Evolutionary conservation across 441 rosid species (phyloP).

Genomic region (Adansonia gregorii): DNA sequence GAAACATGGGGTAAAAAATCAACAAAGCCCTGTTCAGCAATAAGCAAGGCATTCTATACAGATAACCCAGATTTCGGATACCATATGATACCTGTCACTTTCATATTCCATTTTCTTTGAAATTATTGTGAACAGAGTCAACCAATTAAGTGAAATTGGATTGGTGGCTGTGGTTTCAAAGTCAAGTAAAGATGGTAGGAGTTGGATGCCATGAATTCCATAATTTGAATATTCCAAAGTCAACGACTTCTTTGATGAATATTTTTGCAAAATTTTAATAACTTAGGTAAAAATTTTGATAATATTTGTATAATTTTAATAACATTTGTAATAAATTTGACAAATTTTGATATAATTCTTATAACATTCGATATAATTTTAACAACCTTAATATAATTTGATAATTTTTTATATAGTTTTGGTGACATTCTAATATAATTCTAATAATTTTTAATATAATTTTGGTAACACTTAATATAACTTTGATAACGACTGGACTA

Average conservation of each 20-base stretch:
- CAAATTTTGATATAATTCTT: too few relatives aligned
- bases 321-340: too few relatives aligned
- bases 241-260: neutral
- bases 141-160: neutral
- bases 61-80: neutral
- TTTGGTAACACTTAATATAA: too few relatives aligned
- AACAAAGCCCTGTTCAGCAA: neutral
- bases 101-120: neutral
- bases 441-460: too few relatives aligned
- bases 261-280: too few relatives aligned
- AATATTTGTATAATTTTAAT: too few relatives aligned
- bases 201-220: neutral
- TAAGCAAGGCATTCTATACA: neutral
- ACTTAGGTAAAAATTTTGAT: too few relatives aligned
- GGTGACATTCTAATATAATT: too few relatives aligned
- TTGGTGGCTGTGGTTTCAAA: neutral
- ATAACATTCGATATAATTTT: too few relatives aligned
- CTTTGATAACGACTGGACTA: too few relatives aligned
- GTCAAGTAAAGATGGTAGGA: neutral
- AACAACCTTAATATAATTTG: too few relatives aligned
- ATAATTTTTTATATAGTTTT: too few relatives aligned
- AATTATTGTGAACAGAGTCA: neutral
- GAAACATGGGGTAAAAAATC: conserved; percentile 24
- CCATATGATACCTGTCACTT: neutral
- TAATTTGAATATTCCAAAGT: neutral